Base-by-base conservation (phyloP, 2,329 filamentous ascomycete species). In the Alternaria sp. region DNA sequence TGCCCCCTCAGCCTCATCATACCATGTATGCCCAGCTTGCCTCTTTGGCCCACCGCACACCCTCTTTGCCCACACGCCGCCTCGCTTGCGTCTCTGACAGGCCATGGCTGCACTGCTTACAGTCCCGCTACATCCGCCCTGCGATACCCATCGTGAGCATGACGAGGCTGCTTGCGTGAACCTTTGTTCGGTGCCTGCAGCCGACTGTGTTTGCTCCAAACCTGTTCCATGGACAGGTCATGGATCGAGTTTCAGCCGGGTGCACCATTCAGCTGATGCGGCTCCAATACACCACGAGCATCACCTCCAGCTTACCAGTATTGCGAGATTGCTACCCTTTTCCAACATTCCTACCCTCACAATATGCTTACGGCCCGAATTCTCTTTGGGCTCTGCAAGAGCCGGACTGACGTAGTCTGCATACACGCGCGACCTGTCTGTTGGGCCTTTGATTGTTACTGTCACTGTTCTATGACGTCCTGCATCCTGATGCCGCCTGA, bases 91-190 rank as follows among this genome's bases (percentile, higher is more conserved):
- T 42, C 51, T 58, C 58, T 61, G 48, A 44, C 50, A 45, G 53
- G 28, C 53, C 69, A 69, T 73, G 67, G 70, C 71, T 61, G 63
- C 34, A 48, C 63, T 60, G 55, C 46, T 53, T 48, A 34, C 56
- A 64, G 51, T 62, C 55, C 49, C 54, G 51, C 51, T 56, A 48
- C 60, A 53, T 50, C 62, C 48, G 44, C 59, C 55, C 49, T 67
- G 51, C 62, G 66, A 65, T 54, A 64, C 58, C 39, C 28, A 40
- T 48, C 45, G 24, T 29, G 44, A 36, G 44, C 56, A 39, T 58
- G 62, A 65, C 61, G 54, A 65, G 54, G 60, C 56, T 63, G 60
- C 58, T 63, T 54, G 69, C 68, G 71, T 66, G 68, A 72, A 73
- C 70, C 55, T 64, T 69, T 54, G 64, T 65, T 69, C 60, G 58